Conservation (phyloP, 1,284 basidiomycete species). For the Exsudoporus floridanus region DNA sequence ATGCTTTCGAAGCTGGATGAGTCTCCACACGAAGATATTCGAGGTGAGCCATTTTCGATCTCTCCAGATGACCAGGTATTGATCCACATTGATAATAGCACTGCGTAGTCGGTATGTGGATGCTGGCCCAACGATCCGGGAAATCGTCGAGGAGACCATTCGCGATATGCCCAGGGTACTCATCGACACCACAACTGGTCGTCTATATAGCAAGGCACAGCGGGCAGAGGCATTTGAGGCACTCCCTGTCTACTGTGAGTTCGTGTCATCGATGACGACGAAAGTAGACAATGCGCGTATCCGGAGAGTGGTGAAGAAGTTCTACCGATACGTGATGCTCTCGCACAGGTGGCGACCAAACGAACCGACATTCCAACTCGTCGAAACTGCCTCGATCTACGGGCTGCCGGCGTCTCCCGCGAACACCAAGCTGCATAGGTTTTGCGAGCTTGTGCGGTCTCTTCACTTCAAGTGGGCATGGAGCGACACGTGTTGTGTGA, state of each 20-base stretch:
- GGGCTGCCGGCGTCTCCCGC: no score
- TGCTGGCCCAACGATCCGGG: background rate
- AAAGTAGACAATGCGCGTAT: background rate
- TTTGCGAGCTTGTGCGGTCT: background rate
- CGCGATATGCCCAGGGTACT: background rate
- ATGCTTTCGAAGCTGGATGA: background rate
- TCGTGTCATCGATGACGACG: background rate
- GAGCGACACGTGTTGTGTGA: conserved; percentile 5
- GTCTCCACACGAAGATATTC: background rate
- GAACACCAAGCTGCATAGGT: background rate
- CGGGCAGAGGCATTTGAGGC: background rate
- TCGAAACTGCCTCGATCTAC: no score
- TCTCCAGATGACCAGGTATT: background rate
- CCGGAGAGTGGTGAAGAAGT: background rate
- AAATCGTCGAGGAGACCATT: background rate
- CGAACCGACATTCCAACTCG: no score
- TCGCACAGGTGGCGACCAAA: no score
- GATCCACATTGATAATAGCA: background rate
- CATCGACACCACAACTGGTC: no score
- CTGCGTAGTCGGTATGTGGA: background rate
- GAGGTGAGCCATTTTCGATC: background rate
- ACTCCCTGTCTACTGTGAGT: background rate
- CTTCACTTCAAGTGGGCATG: conserved; percentile 5
- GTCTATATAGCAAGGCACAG: background rate
- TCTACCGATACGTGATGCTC: background rate